Evolutionary conservation across 1,284 basidiomycete genomes (phyloP).

Genomic region (Exobasidium cylindrosporum): DNA sequence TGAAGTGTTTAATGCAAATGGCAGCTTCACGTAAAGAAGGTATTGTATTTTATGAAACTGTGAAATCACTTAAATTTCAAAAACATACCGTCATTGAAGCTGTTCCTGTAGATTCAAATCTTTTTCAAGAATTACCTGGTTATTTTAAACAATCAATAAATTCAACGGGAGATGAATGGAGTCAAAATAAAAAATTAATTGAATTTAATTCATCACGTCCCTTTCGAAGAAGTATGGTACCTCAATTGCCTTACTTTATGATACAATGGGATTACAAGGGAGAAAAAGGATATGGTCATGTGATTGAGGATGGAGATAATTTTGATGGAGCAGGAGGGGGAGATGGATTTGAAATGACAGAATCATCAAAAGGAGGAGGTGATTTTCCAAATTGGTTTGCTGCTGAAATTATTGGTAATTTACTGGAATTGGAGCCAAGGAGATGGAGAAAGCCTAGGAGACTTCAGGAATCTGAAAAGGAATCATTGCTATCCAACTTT

Average conservation of each 20-base stretch:
- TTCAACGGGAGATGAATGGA: constrained; percentile 89
- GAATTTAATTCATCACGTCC: constrained; percentile 68
- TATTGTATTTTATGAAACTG: constrained; percentile 90
- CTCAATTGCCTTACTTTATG: constrained; percentile 97
- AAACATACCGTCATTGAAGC: constrained; percentile 86
- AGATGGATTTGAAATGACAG: constrained; percentile 68
- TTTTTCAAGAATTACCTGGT: constrained; percentile 79
- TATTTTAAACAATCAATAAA: constrained; percentile 95
- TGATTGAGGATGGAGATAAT: constrained; percentile 60
- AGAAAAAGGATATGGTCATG: constrained; percentile 71
- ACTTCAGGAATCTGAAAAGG: constrained; percentile 61
- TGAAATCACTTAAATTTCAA: constrained; percentile 78
- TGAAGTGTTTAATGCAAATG: constrained; percentile 97
- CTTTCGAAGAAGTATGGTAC: constrained; percentile 65
- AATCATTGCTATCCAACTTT: constrained; percentile 52
- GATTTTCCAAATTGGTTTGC: constrained; percentile 64
- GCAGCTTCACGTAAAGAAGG: constrained; percentile 77
- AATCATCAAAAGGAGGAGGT: constrained; percentile 9
- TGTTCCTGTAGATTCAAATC: constrained; percentile 78
- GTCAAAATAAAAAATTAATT: constrained; percentile 92
- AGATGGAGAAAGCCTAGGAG: constrained; percentile 76
- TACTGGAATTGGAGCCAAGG: constrained; percentile 82
- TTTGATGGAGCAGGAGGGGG: constrained; percentile 62
- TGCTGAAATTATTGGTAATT: constrained; percentile 86
- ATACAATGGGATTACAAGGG: constrained; percentile 97